Conservation (phyloP, 306 rosid genomes). For the Astragalus glycyphyllos region DNA sequence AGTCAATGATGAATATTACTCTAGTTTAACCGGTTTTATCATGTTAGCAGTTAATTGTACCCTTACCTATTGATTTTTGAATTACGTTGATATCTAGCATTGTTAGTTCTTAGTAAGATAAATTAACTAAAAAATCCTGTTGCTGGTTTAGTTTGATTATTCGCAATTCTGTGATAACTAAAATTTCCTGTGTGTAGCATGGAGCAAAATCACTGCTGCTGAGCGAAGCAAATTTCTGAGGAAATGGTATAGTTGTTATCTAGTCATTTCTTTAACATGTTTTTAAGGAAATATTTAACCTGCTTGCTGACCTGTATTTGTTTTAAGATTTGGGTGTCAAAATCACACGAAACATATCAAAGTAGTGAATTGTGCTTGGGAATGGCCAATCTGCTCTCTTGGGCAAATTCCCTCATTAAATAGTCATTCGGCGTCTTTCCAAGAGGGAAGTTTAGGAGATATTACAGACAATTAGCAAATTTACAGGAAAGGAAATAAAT, state of each 20-base stretch:
- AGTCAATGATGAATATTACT: slow-evolving; percentile 1
- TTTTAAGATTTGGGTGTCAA: slow-evolving; percentile 31
- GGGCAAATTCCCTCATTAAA: background rate
- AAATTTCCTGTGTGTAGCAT: slow-evolving; percentile 60
- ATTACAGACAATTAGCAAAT: background rate
- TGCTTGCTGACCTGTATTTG: slow-evolving; percentile 13
- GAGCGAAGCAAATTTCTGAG: slow-evolving; percentile 85
- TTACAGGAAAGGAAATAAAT: slow-evolving; percentile 21
- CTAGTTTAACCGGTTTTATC: slow-evolving; percentile 33
- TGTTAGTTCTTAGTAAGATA: slow-evolving; percentile 17
- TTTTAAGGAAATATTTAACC: slow-evolving; percentile 24
- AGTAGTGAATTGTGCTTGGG: slow-evolving; percentile 9
- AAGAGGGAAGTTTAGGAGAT: too few species aligned
- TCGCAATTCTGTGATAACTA: slow-evolving; percentile 16
- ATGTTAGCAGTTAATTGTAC: background rate
- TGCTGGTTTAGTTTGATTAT: slow-evolving; percentile 33
- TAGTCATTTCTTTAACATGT: slow-evolving; percentile 35
- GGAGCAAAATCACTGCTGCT: slow-evolving; percentile 90
- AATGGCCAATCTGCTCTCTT: background rate
- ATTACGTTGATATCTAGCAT: slow-evolving; percentile 26
- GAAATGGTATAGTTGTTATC: slow-evolving; percentile 69
- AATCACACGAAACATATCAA: slow-evolving; percentile 4
- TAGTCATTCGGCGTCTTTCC: slow-evolving; percentile 9
- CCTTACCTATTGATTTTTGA: slow-evolving; percentile 9
- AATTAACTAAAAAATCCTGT: slow-evolving; percentile 1